Evolutionary conservation across 768 basidiomycete genomes (phyloP).

Genomic region (Boletus rex-veris): DNA sequence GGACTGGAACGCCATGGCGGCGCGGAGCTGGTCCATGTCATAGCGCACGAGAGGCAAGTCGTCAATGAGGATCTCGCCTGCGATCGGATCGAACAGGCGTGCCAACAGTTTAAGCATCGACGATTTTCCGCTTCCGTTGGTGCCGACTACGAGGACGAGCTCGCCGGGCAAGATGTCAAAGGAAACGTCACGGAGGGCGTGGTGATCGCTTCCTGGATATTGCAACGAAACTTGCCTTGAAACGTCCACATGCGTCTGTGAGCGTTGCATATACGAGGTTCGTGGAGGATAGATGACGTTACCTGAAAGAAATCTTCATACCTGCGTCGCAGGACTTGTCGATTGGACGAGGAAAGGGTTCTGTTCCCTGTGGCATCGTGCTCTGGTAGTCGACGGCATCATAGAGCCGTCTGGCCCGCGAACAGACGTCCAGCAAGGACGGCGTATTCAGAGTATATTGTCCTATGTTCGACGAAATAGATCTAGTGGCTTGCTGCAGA

Average conservation of each 20-base stretch:
- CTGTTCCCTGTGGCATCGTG: conserved; percentile 16
- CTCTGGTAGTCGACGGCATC: conserved; percentile 19
- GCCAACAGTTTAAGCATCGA: conserved; percentile 47
- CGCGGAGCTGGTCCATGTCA: conserved; percentile 38
- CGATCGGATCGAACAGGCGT: conserved; percentile 44
- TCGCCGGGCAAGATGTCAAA: conserved; percentile 30
- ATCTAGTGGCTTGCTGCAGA: conserved; percentile 31
- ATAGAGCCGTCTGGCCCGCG: conserved; percentile 20
- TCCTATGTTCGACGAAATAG: conserved; percentile 16
- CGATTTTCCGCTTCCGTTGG: conserved; percentile 30
- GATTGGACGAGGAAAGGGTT: conserved; percentile 15
- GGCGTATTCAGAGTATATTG: not conserved
- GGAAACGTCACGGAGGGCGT: conserved; percentile 25
- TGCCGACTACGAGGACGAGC: conserved; percentile 31
- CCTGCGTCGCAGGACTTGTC: conserved; percentile 10
- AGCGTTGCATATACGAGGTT: not conserved
- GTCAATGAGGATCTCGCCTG: conserved; percentile 45
- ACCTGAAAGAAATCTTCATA: conserved; percentile 30
- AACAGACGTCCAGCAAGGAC: conserved; percentile 13
- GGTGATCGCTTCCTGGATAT: conserved; percentile 18
- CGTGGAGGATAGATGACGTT: not conserved
- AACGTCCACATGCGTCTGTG: not conserved
- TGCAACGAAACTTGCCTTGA: conserved; percentile 20
- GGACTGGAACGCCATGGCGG: conserved; percentile 44
- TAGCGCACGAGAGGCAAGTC: conserved; percentile 38